These are phyloP conservation scores for Aspergillus conjunctus DNA, from an alignment of 495 filamentous ascomycete genomes.

Conservation along the genomic window DNA sequence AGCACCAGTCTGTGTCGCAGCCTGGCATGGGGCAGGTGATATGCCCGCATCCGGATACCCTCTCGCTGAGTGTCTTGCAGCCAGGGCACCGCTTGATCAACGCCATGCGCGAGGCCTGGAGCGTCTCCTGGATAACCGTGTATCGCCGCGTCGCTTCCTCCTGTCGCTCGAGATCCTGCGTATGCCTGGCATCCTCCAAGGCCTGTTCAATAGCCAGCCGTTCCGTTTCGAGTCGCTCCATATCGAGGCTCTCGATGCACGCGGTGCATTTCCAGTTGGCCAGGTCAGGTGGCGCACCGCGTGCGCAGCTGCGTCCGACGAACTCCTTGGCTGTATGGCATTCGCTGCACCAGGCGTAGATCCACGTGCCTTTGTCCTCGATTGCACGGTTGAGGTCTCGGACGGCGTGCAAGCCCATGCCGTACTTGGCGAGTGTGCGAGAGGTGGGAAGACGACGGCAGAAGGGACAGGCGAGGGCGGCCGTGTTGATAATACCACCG, in stretches of 20 bases:
- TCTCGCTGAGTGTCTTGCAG: constrained; percentile 34
- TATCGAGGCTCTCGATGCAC: constrained; percentile 17
- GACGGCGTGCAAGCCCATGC: constrained; percentile 23
- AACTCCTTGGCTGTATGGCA: constrained; percentile 38
- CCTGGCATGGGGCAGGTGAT: constrained; percentile 30
- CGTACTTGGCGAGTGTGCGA: constrained; percentile 31
- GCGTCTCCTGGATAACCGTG: background rate
- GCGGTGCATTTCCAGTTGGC: constrained; percentile 34
- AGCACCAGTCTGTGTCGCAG: constrained; percentile 41
- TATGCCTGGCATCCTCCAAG: background rate
- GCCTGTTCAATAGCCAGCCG: background rate
- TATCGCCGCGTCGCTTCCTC: background rate
- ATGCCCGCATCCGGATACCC: constrained; percentile 40
- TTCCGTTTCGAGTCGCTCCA: background rate
- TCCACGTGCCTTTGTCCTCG: constrained; percentile 36
- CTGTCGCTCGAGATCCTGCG: background rate
- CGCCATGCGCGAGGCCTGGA: background rate
- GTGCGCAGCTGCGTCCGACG: constrained; percentile 37
- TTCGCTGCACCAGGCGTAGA: constrained; percentile 43
- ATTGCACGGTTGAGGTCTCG: constrained; percentile 32
- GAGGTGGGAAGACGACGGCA: constrained; percentile 41
- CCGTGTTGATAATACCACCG: constrained; percentile 41
- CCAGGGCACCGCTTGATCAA: constrained; percentile 34
- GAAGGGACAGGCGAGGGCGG: constrained; percentile 46
- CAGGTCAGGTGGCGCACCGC: constrained; percentile 30